Conservation (phyloP, 257 asterid species). For the Lavandula angustifolia region DNA sequence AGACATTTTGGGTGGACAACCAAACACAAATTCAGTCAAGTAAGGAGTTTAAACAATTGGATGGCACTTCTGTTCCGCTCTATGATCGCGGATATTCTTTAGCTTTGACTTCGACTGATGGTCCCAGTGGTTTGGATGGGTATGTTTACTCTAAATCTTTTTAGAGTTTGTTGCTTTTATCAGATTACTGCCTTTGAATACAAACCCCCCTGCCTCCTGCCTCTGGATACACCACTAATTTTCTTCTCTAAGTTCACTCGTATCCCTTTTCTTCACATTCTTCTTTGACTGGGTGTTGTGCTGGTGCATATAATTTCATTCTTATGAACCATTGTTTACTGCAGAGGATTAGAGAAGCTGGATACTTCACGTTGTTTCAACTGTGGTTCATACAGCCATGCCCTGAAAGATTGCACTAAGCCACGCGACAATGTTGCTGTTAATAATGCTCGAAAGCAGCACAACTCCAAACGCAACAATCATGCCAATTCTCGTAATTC, state of each 20-base stretch:
- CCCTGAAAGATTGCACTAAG: slow-evolving; percentile 84
- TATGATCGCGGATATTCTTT: slow-evolving; percentile 91
- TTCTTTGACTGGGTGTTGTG: background rate
- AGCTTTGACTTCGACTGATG: slow-evolving; percentile 73
- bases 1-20: slow-evolving; percentile 89
- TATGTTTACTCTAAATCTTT: slow-evolving; percentile 34
- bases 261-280: background rate
- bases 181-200: background rate
- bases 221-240: background rate
- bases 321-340: slow-evolving; percentile 34
- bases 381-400: slow-evolving; percentile 89
- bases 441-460: slow-evolving; percentile 85
- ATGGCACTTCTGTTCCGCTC: slow-evolving; percentile 72
- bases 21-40: slow-evolving; percentile 42
- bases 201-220: background rate
- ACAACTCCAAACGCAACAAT: slow-evolving; percentile 57
- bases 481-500: slow-evolving; percentile 66
- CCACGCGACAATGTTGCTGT: slow-evolving; percentile 88
- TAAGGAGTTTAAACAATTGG: slow-evolving; percentile 62
- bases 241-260: background rate
- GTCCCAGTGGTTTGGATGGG: slow-evolving; percentile 68
- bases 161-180: slow-evolving; percentile 17
- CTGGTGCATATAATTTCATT: slow-evolving; percentile 11
- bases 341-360: slow-evolving; percentile 57
- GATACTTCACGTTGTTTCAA: slow-evolving; percentile 88